Conservation (phyloP, 2,329 filamentous ascomycete genomes). For the Ophiocordyceps camponoti-leonardi region DNA sequence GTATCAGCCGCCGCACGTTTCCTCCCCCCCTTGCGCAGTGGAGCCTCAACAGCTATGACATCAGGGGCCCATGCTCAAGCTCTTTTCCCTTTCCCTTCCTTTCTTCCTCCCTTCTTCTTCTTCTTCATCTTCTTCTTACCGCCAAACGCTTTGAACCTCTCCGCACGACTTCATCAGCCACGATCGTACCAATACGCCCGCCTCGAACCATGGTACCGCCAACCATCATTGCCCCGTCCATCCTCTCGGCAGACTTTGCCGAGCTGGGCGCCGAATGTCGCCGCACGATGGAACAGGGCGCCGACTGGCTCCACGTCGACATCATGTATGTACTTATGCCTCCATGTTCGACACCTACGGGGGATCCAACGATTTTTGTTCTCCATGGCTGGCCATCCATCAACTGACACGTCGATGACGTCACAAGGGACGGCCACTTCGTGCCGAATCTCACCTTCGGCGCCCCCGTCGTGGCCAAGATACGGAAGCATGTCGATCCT, state of each 20-base stretch:
- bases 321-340: constrained; percentile 57
- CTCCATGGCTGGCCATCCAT: neutral
- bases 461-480: constrained; percentile 85
- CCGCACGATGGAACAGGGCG: constrained; percentile 68
- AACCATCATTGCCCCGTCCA: constrained; percentile 95
- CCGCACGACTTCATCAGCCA: no score
- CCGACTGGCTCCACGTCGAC: constrained; percentile 89
- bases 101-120: no score
- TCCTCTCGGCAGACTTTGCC: constrained; percentile 91
- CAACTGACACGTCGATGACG: neutral
- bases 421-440: constrained; percentile 85
- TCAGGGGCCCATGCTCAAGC: no score
- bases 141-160: no score
- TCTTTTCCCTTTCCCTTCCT: no score
- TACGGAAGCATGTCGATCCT: constrained; percentile 67
- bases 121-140: no score
- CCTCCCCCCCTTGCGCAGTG: no score
- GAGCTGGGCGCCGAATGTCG: constrained; percentile 73
- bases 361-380: no score
- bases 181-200: no score
- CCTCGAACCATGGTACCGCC: constrained; percentile 54
- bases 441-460: constrained; percentile 98
- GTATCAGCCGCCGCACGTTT: no score
- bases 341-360: no score
- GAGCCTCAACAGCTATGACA: no score